Percentiles rank a stretch among this genome's conserved stretches.
Conservation (phyloP, 2,329 filamentous ascomycete genomes). For the Hypoxylon sp. region DNA sequence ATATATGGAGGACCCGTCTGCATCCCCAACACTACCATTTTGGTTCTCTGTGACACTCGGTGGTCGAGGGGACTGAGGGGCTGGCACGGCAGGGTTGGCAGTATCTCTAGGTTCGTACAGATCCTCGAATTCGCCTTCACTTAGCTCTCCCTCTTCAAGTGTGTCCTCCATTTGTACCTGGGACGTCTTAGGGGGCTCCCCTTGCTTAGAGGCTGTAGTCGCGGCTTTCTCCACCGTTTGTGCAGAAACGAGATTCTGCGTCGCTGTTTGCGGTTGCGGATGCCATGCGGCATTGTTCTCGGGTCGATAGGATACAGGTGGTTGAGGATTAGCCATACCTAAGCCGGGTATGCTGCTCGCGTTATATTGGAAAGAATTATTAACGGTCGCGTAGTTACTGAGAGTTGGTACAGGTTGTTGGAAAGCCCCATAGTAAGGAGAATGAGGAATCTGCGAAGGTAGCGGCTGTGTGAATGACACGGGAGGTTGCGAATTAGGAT, state of each 20-base stretch:
- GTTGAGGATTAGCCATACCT: constrained; percentile 52
- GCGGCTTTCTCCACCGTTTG: constrained; percentile 5
- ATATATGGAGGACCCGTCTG: constrained; percentile 55
- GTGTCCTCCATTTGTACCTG: constrained; percentile 20
- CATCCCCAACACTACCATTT: constrained; percentile 50
- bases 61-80: constrained; percentile 26
- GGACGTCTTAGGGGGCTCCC: constrained; percentile 6
- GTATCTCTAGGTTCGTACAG: constrained; percentile 63
- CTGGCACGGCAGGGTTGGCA: constrained; percentile 8
- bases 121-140: constrained; percentile 75
- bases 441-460: constrained; percentile 29
- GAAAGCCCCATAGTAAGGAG: constrained; percentile 31
- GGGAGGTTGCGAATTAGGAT: constrained; percentile 47
- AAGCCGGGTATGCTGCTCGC: constrained; percentile 58
- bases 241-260: constrained; percentile 3
- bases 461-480: constrained; percentile 39
- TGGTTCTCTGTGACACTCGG: constrained; percentile 41
- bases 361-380: constrained; percentile 59
- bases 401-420: constrained; percentile 35
- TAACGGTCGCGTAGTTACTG: constrained; percentile 51
- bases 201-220: constrained; percentile 12
- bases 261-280: constrained; percentile 21
- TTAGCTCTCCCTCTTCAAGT: constrained; percentile 82
- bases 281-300: constrained; percentile 38
- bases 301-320: constrained; percentile 34